Base-by-base conservation (phyloP, 73 alveolate species). In the Paramecium sexaurelia region DNA sequence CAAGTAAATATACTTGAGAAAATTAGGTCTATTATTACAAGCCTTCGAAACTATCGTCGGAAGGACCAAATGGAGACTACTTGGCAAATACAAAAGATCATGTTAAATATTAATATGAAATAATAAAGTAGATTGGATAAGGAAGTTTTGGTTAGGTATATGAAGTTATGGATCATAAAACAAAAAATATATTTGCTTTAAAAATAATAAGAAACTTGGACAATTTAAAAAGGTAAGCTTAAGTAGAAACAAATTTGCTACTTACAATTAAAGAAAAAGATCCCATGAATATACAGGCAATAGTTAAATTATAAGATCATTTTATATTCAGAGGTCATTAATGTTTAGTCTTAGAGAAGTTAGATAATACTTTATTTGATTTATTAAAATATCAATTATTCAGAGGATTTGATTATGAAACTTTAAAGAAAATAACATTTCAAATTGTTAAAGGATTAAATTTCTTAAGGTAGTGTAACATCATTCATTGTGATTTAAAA, bases 71-170 rank as follows among this genome's bases (percentile, higher is more conserved):
- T 90, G 91, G 83, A 5, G 83, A 61, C 5, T 61, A 61, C 26
- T 7, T 61, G n/a, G 83, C 47, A 73, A 24, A 91, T 32, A 75
- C 73, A 43, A 97, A 97, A 66, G 98, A 97, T 67, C 99, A 98
- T 87, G 91, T 98, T 55, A 89, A 92, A 75, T 98, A 96, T 89
- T 85, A 99, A 88, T 98, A 97, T 95, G 99, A 98, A 95, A 93
- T 98, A 55, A 82, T 95, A 36, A 92, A 89, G 15, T 35, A 93
- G 43, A 93, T 97, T 11, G 99, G 99, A 15, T 95, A 91, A 55
- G 99, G 99, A 32, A 92, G 98, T 10, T 98, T 97, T 91, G 99
- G 99, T 13, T 96, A 96, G 68, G 99, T 97, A 3, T 84, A 93
- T 2, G 91, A 97, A 93, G 98, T 99, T 26, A 83, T 84, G 24